Conservation (phyloP, 2,329 filamentous ascomycete species). For the Beauveria sp. region DNA sequence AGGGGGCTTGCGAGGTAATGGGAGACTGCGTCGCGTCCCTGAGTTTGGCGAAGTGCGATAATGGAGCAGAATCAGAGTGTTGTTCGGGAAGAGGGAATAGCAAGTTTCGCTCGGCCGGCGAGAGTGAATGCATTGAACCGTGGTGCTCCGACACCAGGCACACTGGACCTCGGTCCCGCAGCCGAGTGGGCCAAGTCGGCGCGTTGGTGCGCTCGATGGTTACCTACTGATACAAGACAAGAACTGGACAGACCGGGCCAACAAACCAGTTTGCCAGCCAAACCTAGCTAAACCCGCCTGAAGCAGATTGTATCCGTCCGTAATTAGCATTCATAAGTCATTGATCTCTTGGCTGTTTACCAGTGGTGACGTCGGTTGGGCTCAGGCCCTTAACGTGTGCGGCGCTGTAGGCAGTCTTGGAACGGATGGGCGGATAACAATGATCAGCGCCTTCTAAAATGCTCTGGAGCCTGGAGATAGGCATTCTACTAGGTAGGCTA, state of each 20-base stretch:
- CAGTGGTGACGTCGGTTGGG: neutral
- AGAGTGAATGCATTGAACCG: constrained; percentile 6
- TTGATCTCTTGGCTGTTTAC: neutral
- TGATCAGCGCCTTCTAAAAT: no score
- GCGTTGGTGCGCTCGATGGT: neutral
- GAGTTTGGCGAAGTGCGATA: neutral
- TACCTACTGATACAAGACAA: neutral
- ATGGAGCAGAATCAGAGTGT: neutral
- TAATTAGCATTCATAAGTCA: neutral
- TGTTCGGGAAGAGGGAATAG: neutral
- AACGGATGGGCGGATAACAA: no score
- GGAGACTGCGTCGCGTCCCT: neutral
- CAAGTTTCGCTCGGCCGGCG: neutral
- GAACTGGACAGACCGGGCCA: neutral
- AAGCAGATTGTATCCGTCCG: neutral
- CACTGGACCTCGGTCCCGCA: constrained; percentile 11
- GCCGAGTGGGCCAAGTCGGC: constrained; percentile 9
- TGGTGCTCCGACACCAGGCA: constrained; percentile 8
- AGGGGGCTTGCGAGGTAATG: neutral
- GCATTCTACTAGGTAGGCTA: no score
- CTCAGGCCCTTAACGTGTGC: neutral
- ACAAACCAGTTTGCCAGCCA: neutral
- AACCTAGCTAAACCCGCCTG: neutral
- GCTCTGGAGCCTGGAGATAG: no score
- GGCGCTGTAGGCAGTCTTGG: neutral